Evolutionary conservation across 2,329 filamentous ascomycete species (phyloP).

Genomic region (Aspergillus latus): DNA sequence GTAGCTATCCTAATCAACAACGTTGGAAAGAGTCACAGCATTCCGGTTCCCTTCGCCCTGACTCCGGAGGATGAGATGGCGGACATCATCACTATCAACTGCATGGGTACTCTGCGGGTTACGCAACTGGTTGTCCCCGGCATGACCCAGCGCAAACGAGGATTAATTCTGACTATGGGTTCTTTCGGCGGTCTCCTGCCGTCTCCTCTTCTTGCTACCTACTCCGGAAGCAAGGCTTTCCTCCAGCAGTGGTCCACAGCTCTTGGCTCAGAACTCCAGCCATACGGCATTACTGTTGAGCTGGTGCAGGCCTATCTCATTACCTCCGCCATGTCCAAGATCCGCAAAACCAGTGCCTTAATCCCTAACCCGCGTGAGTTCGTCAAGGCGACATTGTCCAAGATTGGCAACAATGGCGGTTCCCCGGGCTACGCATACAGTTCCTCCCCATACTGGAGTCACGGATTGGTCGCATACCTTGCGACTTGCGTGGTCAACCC

Average conservation of each 20-base stretch:
- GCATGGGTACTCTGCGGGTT: conserved; percentile 80
- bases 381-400: conserved; percentile 73
- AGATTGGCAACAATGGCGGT: conserved; percentile 75
- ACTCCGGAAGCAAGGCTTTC: conserved; percentile 97
- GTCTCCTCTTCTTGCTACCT: conserved; percentile 88
- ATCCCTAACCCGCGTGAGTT: conserved; percentile 82
- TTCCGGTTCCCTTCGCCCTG: conserved; percentile 83
- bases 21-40: conserved; percentile 89
- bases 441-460: conserved; percentile 90
- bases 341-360: conserved; percentile 72
- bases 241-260: conserved; percentile 93
- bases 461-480: conserved; percentile 83
- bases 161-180: conserved; percentile 94
- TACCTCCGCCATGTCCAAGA: conserved; percentile 95
- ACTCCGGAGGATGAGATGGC: conserved; percentile 78
- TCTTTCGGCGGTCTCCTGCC: conserved; percentile 92
- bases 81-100: conserved; percentile 94
- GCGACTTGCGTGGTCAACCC: conserved; percentile 62
- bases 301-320: conserved; percentile 90
- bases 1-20: conserved; percentile 93
- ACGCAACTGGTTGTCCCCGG: conserved; percentile 82
- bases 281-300: conserved; percentile 82
- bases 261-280: conserved; percentile 77
- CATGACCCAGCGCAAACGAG: conserved; percentile 79
- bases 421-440: conserved; percentile 78